Percentiles rank a stretch among this genome's conserved stretches.
phyloP scores from a whole-genome alignment of 345 rosid genomes.

The Xanthoceras sorbifolium region DNA sequence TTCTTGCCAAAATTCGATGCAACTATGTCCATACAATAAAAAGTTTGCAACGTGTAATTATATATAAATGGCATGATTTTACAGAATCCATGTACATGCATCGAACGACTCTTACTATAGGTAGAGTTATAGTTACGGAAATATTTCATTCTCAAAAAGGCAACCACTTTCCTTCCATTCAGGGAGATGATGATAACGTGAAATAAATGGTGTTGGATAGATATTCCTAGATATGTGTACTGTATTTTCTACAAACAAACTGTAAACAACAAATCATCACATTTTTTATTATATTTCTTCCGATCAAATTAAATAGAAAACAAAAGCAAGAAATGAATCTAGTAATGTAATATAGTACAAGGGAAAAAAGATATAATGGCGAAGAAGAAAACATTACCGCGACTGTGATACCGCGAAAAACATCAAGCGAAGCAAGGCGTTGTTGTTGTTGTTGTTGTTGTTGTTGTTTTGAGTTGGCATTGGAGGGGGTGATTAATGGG shows the following conservation, averaged over 20 bases:
- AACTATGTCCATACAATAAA: no score
- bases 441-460: constrained; percentile 11
- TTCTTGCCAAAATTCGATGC: background rate
- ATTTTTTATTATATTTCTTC: background rate
- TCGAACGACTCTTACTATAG: no score
- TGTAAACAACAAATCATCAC: background rate
- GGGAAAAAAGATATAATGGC: background rate
- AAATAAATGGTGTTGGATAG: background rate
- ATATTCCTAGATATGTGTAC: no score
- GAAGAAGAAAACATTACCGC: constrained; percentile 34
- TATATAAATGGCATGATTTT: no score
- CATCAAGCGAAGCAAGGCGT: constrained; percentile 69
- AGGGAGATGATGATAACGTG: background rate
- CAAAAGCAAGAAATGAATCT: background rate
- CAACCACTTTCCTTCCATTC: background rate
- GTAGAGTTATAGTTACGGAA: no score
- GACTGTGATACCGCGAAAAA: constrained; percentile 75
- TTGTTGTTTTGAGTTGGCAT: constrained; percentile 12
- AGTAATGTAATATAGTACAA: background rate
- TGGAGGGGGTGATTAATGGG: constrained; percentile 14
- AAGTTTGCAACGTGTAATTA: no score
- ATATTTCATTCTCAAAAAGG: background rate
- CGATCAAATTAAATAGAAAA: background rate
- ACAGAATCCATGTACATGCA: no score
- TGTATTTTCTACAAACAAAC: no score